Evolutionary conservation across 768 basidiomycete species (phyloP), one percentile per base, ranked within the genome.

Genomic region (Rhizopogon sp.): DNA sequence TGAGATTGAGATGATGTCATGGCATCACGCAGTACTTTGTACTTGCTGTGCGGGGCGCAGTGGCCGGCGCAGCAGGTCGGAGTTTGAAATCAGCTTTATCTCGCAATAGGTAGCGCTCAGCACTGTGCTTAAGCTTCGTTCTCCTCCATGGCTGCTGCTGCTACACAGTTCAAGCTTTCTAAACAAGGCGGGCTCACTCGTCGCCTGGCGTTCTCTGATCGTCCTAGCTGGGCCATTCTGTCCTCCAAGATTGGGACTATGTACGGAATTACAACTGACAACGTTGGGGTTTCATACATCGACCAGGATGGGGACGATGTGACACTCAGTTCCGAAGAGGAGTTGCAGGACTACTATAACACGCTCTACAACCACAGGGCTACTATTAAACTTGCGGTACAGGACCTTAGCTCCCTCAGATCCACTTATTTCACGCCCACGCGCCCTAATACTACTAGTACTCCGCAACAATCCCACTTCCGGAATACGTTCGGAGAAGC

Each of bases 281-380:
- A 77, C 50, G 72, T 90, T 50, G 87, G 76, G 2, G 83, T 88
- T 35, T 83, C 85, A 33, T 92, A 93, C 67, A 56, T 84, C 47
- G 90, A 93, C 67, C 65, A 66, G 33, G 89, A 92, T 63, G 78
- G 80, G 39, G 90, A 92, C 63, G 81, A 85, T 56, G 82, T 93
- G 58, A 91, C 89, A 10, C 74, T 91, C 54, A 88, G 81, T 68
- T 82, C 89, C 3, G 76, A 89, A 53, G 84, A 84, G 35, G 90
- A 93, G 67, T 79, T 92, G n/a, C 77, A 79, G 53, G 88, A 91
- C 56, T 88, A 79, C 65, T 90, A 87, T 64, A 62, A 65, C 29
- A 70, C 72, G 6, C 62, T 71, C 55, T 43, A 65, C 65, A 31
- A n/a, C 9, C 39, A 37, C 1, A 44, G 5, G 16, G 67, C 72